Evolutionary conservation across 2,329 filamentous ascomycete genomes (phyloP).

Genomic region (Xylaria sp.): DNA sequence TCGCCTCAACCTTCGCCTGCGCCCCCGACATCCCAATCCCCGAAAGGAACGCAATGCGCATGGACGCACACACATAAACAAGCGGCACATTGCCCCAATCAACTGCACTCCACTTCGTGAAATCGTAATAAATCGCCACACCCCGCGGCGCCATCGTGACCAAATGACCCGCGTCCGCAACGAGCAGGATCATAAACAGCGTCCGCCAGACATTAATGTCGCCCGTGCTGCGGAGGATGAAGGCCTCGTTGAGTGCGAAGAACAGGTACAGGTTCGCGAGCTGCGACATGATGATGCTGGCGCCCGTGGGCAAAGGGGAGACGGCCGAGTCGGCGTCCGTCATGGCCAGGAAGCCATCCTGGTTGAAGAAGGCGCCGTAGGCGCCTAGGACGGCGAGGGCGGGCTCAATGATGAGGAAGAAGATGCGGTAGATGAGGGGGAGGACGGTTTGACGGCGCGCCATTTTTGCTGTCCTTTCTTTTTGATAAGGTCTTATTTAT

Average conservation of each 20-base stretch:
- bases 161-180: constrained; percentile 74
- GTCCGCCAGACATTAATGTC: constrained; percentile 66
- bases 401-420: constrained; percentile 71
- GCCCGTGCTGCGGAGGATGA: constrained; percentile 64
- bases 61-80: constrained; percentile 59
- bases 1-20: constrained; percentile 6
- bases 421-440: constrained; percentile 59
- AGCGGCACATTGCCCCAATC: constrained; percentile 65
- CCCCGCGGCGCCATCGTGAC: constrained; percentile 60
- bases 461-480: too few species aligned
- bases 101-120: constrained; percentile 59
- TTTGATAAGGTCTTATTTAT: too few species aligned
- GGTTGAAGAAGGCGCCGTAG: constrained; percentile 46
- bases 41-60: constrained; percentile 54
- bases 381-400: constrained; percentile 49
- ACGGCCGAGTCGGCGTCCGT: constrained; percentile 49
- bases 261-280: constrained; percentile 73
- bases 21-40: constrained; percentile 46
- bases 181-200: constrained; percentile 59
- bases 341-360: constrained; percentile 55
- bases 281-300: constrained; percentile 65
- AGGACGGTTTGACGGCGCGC: constrained; percentile 34
- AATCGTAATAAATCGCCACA: constrained; percentile 56
- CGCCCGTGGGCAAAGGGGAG: constrained; percentile 48
- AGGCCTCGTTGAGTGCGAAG: constrained; percentile 70